Evolutionary conservation across 371 early-diverging fungal species (phyloP).

Genomic region (Mortierella sp.): DNA sequence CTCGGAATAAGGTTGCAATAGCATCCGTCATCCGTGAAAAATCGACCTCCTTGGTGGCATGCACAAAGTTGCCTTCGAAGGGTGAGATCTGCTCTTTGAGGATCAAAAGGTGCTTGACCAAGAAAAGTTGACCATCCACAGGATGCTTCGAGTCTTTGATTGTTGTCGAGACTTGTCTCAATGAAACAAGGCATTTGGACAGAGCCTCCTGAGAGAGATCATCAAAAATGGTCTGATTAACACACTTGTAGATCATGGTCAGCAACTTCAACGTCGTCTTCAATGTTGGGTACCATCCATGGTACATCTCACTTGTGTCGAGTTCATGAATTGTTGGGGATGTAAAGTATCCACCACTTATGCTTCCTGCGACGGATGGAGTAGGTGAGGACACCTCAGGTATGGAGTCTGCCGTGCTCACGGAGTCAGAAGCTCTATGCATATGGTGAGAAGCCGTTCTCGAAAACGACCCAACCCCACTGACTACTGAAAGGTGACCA

Average conservation of each 20-base stretch:
- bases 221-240: conserved; percentile 80
- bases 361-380: conserved; percentile 54
- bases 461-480: not conserved
- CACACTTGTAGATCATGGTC: conserved; percentile 80
- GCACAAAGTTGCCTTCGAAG: conserved; percentile 79
- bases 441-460: conserved; percentile 27
- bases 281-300: conserved; percentile 85
- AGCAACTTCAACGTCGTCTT: conserved; percentile 83
- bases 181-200: conserved; percentile 70
- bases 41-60: conserved; percentile 75
- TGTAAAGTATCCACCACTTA: conserved; percentile 47
- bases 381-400: conserved; percentile 40
- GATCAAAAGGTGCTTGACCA: conserved; percentile 83
- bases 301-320: conserved; percentile 54
- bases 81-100: conserved; percentile 84
- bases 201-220: conserved; percentile 88
- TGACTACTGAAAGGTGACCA: no score
- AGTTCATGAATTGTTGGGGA: conserved; percentile 39
- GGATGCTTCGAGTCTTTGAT: conserved; percentile 58
- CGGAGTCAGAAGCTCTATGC: conserved; percentile 40
- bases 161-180: conserved; percentile 47
- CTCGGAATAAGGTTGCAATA: conserved; percentile 38
- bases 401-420: conserved; percentile 45
- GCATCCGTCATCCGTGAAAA: conserved; percentile 66
- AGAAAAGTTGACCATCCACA: conserved; percentile 80